Evolutionary conservation across 331 rosid species (phyloP).

Genomic region (Acacia concinna): DNA sequence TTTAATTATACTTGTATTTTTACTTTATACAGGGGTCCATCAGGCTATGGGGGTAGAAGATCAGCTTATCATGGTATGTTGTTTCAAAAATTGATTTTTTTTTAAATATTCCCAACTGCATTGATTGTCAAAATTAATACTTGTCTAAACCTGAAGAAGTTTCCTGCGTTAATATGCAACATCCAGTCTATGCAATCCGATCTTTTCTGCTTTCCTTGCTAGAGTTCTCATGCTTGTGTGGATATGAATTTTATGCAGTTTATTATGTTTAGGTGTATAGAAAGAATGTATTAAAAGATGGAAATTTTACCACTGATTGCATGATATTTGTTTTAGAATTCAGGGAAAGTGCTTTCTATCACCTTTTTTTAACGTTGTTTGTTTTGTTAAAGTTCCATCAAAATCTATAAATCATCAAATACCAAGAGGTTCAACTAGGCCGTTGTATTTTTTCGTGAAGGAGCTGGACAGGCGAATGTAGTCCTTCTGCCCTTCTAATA

Average conservation of each 20-base stretch:
- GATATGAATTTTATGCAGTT: neutral
- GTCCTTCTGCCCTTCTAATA: neutral
- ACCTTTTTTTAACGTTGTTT: neutral
- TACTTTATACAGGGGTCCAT: slow-evolving; percentile 62
- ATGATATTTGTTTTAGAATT: neutral
- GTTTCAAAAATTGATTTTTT: neutral
- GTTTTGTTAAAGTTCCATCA: neutral
- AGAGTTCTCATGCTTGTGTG: neutral
- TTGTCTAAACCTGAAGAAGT: neutral
- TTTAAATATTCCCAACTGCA: neutral
- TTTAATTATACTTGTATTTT: slow-evolving; percentile 22
- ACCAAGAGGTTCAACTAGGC: neutral
- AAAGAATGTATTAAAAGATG: slow-evolving; percentile 4
- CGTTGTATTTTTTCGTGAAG: neutral
- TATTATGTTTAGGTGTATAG: neutral
- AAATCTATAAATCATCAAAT: neutral
- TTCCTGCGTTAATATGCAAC: neutral
- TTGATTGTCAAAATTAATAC: neutral
- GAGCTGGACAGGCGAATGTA: neutral
- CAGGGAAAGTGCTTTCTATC: neutral
- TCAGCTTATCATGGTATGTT: slow-evolving; percentile 77
- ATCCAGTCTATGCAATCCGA: neutral
- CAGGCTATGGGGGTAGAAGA: slow-evolving; percentile 64
- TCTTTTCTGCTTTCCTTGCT: neutral
- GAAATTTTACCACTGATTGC: neutral